Conservation (phyloP, 1,139 yeast species). For the Suhomyces ambrosiae region DNA sequence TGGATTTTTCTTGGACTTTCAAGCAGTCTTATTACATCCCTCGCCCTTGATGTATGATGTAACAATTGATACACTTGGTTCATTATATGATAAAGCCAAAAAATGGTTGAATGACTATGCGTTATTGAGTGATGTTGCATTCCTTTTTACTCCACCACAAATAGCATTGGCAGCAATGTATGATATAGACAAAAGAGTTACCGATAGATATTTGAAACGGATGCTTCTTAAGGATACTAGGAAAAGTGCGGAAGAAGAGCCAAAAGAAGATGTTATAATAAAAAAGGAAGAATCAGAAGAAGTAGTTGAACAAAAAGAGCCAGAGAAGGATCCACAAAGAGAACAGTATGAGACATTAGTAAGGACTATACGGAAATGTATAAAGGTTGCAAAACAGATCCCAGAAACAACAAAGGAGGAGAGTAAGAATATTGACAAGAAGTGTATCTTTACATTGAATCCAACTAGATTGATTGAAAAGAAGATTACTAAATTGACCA, state of each 20-base stretch:
- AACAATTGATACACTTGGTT: conserved; percentile 48
- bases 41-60: conserved; percentile 40
- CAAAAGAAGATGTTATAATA: conserved; percentile 5
- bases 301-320: conserved; percentile 14
- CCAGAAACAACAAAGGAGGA: conserved; percentile 58
- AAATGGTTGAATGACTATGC: conserved; percentile 62
- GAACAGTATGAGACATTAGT: conserved; percentile 48
- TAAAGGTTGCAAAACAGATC: conserved; percentile 43
- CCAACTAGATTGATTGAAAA: conserved; percentile 56
- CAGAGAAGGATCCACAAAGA: conserved; percentile 11
- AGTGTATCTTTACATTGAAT: conserved; percentile 61
- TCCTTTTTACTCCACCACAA: conserved; percentile 89
- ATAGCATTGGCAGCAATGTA: conserved; percentile 87
- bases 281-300: conserved; percentile 16
- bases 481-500: conserved; percentile 29
- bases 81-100: conserved; percentile 69
- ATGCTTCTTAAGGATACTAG: conserved; percentile 45
- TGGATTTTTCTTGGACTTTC: conserved; percentile 89
- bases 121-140: conserved; percentile 72
- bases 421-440: conserved; percentile 62
- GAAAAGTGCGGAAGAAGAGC: conserved; percentile 13
- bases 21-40: conserved; percentile 55
- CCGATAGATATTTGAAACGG: conserved; percentile 63
- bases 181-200: conserved; percentile 62
- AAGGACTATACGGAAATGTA: conserved; percentile 50